Evolutionary conservation across 2,329 filamentous ascomycete species (phyloP).

Genomic region (Botrytis byssoidea): DNA sequence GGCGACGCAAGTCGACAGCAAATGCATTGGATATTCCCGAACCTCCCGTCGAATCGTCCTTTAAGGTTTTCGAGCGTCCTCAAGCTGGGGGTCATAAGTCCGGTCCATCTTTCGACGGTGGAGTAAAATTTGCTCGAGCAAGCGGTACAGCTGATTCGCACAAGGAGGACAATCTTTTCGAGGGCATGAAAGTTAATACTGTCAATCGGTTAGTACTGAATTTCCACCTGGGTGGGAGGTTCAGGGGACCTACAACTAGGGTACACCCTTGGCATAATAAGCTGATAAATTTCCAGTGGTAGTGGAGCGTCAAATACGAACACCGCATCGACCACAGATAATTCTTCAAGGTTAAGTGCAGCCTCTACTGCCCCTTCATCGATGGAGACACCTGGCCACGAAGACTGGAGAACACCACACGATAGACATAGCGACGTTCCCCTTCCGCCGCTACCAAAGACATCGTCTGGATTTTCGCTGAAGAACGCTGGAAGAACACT

Average conservation of each 20-base stretch:
- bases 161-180: slow-evolving; percentile 40
- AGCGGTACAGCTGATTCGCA: slow-evolving; percentile 29
- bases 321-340: slow-evolving; percentile 39
- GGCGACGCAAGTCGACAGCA: slow-evolving; percentile 39
- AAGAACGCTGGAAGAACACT: slow-evolving; percentile 38
- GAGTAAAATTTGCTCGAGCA: slow-evolving; percentile 33
- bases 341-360: slow-evolving; percentile 40
- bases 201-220: slow-evolving; percentile 39
- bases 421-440: slow-evolving; percentile 37
- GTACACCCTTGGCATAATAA: slow-evolving; percentile 27
- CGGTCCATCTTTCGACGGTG: slow-evolving; percentile 38
- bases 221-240: background rate
- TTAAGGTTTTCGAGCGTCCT: slow-evolving; percentile 40
- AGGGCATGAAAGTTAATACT: slow-evolving; percentile 30
- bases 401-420: slow-evolving; percentile 37
- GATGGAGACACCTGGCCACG: slow-evolving; percentile 33
- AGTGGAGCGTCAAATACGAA: slow-evolving; percentile 41
- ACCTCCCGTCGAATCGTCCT: slow-evolving; percentile 33
- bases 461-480: slow-evolving; percentile 35
- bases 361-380: slow-evolving; percentile 40
- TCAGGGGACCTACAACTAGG: slow-evolving; percentile 10
- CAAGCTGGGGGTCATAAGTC: slow-evolving; percentile 23
- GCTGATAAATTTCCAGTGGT: slow-evolving; percentile 32
- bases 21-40: slow-evolving; percentile 36
- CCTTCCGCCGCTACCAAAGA: slow-evolving; percentile 36